These are phyloP conservation scores for Fusarium beomiforme DNA, from an alignment of 2,329 filamentous ascomycete species.

Conservation along the genomic window DNA sequence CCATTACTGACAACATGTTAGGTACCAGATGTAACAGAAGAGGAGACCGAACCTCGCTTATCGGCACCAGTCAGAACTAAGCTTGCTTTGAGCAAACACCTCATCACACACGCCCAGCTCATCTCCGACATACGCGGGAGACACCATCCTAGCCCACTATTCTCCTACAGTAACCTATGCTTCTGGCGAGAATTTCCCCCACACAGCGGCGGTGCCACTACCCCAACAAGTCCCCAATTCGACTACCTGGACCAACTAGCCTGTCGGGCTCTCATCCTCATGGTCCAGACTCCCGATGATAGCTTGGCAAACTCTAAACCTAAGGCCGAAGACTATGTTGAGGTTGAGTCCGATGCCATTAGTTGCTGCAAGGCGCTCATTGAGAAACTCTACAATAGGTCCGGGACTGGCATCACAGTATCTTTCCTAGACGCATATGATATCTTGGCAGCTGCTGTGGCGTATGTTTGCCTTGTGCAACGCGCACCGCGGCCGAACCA, in stretches of 20 bases:
- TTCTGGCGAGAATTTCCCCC: constrained; percentile 26
- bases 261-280: constrained; percentile 3
- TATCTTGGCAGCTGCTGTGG: constrained; percentile 5
- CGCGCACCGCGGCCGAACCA: background rate
- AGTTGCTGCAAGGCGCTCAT: constrained; percentile 12
- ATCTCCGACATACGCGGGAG: constrained; percentile 4
- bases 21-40: background rate
- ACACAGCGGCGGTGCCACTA: accelerated
- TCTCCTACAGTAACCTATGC: constrained; percentile 15
- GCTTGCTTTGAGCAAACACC: constrained; percentile 1
- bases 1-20: background rate
- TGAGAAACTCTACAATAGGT: background rate
- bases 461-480: background rate
- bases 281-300: background rate
- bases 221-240: accelerated
- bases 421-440: constrained; percentile 27
- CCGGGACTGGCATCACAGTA: background rate
- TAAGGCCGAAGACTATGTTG: background rate
- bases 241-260: constrained; percentile 10
- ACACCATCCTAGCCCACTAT: accelerated
- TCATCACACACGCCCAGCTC: constrained; percentile 3
- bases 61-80: background rate
- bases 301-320: background rate
- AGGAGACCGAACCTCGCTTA: background rate
- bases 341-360: background rate